Percentiles rank a stretch among this genome's conserved stretches.
These are phyloP conservation scores for Davidsoniella virescens DNA, from an alignment of 2,329 filamentous ascomycete species.

Conservation along the genomic window DNA sequence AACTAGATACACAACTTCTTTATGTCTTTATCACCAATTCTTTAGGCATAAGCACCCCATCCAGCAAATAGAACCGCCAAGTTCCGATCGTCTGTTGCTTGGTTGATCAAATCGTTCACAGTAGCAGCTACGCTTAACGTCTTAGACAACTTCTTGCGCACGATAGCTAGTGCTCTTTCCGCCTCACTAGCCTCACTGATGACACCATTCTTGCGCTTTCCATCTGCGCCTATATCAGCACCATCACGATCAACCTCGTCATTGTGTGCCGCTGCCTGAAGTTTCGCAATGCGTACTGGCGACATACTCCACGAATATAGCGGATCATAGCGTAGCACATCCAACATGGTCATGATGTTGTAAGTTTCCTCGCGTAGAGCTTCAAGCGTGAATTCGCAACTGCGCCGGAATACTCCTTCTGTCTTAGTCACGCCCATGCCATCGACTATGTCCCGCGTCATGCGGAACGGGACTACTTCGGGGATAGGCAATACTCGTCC, in stretches of 20 bases:
- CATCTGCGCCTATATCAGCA: conserved; percentile 10
- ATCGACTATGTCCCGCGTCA: conserved; percentile 89
- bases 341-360: conserved; percentile 95
- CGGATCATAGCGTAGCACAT: conserved; percentile 95
- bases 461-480: conserved; percentile 85
- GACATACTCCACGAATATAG: conserved; percentile 92
- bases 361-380: conserved; percentile 89
- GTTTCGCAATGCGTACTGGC: conserved; percentile 44
- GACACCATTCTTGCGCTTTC: conserved; percentile 8
- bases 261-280: conserved; percentile 33
- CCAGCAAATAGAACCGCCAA: conserved; percentile 72
- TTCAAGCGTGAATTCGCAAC: conserved; percentile 93
- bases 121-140: conserved; percentile 86
- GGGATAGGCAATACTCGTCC: conserved; percentile 89
- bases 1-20: not conserved
- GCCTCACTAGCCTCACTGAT: conserved; percentile 54
- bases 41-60: conserved; percentile 31
- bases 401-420: conserved; percentile 92
- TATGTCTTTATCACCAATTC: not conserved
- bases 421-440: conserved; percentile 93
- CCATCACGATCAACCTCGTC: conserved; percentile 20
- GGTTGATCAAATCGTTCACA: conserved; percentile 92
- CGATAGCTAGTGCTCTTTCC: conserved; percentile 77
- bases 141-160: conserved; percentile 91
- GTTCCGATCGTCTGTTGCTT: conserved; percentile 85